These are phyloP conservation scores for Medicago arabica DNA, from an alignment of 306 rosid species.

Conservation along the genomic window DNA sequence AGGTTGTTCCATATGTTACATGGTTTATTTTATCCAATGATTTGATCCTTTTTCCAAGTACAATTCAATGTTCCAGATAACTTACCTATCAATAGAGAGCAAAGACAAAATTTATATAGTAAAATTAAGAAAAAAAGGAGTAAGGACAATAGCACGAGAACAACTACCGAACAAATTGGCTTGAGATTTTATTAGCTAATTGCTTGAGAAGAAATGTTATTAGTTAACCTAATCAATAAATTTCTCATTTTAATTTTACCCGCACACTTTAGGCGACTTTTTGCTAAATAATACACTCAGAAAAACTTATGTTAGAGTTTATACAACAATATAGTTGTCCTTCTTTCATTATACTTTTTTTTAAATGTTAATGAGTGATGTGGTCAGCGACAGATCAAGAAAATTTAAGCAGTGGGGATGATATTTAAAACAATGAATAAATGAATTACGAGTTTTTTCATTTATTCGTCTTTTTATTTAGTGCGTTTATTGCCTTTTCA, in stretches of 20 bases:
- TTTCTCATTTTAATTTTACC: not conserved
- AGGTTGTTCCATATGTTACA: too few species aligned
- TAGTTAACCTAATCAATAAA: not conserved
- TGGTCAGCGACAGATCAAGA: too few species aligned
- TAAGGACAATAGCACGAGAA: conserved; percentile 7
- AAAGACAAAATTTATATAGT: too few species aligned
- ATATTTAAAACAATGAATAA: too few species aligned
- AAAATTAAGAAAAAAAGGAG: too few species aligned
- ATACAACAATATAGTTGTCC: not conserved
- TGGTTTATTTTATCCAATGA: too few species aligned
- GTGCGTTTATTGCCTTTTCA: too few species aligned
- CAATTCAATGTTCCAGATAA: not conserved
- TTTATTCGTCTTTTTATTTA: too few species aligned
- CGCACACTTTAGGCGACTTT: conserved; percentile 36
- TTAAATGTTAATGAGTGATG: too few species aligned
- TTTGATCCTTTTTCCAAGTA: not conserved
- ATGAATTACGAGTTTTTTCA: too few species aligned
- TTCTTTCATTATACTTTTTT: too few species aligned
- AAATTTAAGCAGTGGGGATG: too few species aligned
- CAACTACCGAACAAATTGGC: not conserved
- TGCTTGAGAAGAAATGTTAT: not conserved
- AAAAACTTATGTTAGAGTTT: not conserved
- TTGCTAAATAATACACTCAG: not conserved
- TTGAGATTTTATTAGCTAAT: not conserved
- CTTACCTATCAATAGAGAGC: not conserved